phyloP scores from a whole-genome alignment of 78 protist genomes.

The Dictyostelium firmibasis region DNA sequence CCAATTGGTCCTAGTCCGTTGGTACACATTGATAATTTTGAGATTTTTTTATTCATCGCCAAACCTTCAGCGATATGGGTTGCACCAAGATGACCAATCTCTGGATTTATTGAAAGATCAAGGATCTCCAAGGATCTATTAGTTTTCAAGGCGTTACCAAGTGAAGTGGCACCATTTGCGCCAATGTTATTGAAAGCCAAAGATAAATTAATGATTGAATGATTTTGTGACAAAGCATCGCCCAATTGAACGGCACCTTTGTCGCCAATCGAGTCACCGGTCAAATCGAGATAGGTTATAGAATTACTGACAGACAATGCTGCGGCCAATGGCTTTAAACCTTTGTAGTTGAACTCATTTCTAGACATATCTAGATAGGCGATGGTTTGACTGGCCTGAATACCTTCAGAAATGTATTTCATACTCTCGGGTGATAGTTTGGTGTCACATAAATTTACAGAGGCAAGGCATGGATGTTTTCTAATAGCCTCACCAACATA shows the following conservation, averaged over 20 bases:
- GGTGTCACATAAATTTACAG: conserved; percentile 58
- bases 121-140: conserved; percentile 17
- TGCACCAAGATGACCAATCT: conserved; percentile 38
- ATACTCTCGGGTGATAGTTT: conserved; percentile 11
- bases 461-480: conserved; percentile 22
- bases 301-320: conserved; percentile 24
- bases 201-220: conserved; percentile 26
- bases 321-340: conserved; percentile 44
- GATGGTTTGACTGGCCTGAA: conserved; percentile 5
- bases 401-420: conserved; percentile 50
- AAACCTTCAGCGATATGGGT: conserved; percentile 11
- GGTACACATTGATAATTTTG: conserved; percentile 15
- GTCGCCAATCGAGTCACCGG: conserved; percentile 76
- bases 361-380: conserved; percentile 59
- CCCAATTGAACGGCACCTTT: conserved; percentile 73
- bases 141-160: conserved; percentile 20
- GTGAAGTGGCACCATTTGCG: conserved; percentile 23
- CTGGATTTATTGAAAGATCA: conserved; percentile 70
- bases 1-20: conserved; percentile 79
- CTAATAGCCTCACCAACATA: conserved; percentile 23
- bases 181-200: conserved; percentile 73
- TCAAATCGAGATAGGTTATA: conserved; percentile 54
- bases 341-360: conserved; percentile 75
- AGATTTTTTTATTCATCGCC: conserved; percentile 9
- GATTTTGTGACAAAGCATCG: conserved; percentile 25